Base-by-base conservation (phyloP, 768 basidiomycete genomes). In the Floccularia luteovirens region DNA sequence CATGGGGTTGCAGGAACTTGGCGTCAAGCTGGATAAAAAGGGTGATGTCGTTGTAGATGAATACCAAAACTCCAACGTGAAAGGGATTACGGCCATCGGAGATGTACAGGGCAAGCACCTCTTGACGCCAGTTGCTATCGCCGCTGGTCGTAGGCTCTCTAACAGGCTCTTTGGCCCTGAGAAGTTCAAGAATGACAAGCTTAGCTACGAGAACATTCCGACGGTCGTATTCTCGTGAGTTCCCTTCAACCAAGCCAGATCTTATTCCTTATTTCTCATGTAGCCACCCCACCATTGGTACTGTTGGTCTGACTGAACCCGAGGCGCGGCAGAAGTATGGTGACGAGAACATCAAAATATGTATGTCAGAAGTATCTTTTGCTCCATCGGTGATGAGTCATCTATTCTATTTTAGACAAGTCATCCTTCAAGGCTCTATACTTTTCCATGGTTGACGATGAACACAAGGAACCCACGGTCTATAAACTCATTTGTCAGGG, bases 191-290 rank as follows among this genome's bases (percentile, higher is more conserved):
- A 58, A 83, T 35, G 86, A 94, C 52, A 91, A 94, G 60, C 70
- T 97, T 42, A 72, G 69, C 50, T 99, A 98, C 57, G 72, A 82
- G 24, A 77, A 97, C 57, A 92, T 99, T 43, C 84, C 96, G 3
- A 89, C 83, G 34, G 96, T 98, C 45, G 91, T 98, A 41, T 98
- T 98, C 67, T 90, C 94, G 90, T 93, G 48, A 55, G 90, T 74
- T 7, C 16, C 20, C 16, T 17, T 28, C 27, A 8, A 14, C 27
- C 8, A 8, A 8, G 8, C 14, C 10, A 28, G 8, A 8, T 28
- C 27, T 28, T n/a, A n/a, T n/a, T n/a, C n/a, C 2, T 36, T 30
- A 24, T 21, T 31, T 31, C 35, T 24, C 42, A 43, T 10, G 22
- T 46, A 94, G 90, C 5, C 94, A 98, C 60, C 96, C 94, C 0